These are phyloP conservation scores for Cryptococcus wingfieldii DNA, from an alignment of 1,284 basidiomycete genomes.

Conservation along the genomic window DNA sequence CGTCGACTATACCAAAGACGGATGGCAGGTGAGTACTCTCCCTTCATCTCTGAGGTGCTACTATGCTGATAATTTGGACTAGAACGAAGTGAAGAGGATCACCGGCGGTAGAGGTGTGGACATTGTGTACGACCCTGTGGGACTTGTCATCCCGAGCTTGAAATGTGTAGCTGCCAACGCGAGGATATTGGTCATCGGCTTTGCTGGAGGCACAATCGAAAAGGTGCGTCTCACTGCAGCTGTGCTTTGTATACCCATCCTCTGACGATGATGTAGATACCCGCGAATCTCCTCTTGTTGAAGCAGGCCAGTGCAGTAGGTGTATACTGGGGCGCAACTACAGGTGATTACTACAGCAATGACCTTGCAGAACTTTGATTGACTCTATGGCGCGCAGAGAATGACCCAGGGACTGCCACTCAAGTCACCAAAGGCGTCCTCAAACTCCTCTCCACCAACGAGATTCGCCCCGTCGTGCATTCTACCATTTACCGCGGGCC, in stretches of 20 bases:
- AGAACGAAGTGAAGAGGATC: slow-evolving; percentile 56
- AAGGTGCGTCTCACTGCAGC: slow-evolving; percentile 56
- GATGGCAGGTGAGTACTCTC: slow-evolving; percentile 41
- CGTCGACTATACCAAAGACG: slow-evolving; percentile 48
- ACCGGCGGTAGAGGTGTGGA: slow-evolving; percentile 78
- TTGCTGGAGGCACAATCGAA: slow-evolving; percentile 83
- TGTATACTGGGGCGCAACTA: slow-evolving; percentile 79
- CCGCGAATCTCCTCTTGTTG: slow-evolving; percentile 79
- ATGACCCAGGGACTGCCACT: slow-evolving; percentile 63
- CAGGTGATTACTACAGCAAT: slow-evolving; percentile 52
- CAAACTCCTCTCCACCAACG: slow-evolving; percentile 63
- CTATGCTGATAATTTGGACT: slow-evolving; percentile 6
- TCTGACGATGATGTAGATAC: slow-evolving; percentile 54
- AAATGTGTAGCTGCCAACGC: slow-evolving; percentile 96
- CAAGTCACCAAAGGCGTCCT: slow-evolving; percentile 73
- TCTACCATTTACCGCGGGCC: slow-evolving; percentile 69
- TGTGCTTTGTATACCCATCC: not conserved
- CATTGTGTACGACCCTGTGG: slow-evolving; percentile 83
- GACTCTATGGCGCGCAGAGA: slow-evolving; percentile 50
- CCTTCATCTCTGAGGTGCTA: not conserved
- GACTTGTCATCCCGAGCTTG: slow-evolving; percentile 49
- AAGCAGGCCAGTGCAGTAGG: slow-evolving; percentile 82
- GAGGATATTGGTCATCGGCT: slow-evolving; percentile 83
- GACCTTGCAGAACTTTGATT: not conserved
- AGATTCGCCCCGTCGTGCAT: slow-evolving; percentile 69